Evolutionary conservation across 2,329 filamentous ascomycete genomes (phyloP), one percentile per base, ranked within the genome.

Genomic region (Colletotrichum navitas): DNA sequence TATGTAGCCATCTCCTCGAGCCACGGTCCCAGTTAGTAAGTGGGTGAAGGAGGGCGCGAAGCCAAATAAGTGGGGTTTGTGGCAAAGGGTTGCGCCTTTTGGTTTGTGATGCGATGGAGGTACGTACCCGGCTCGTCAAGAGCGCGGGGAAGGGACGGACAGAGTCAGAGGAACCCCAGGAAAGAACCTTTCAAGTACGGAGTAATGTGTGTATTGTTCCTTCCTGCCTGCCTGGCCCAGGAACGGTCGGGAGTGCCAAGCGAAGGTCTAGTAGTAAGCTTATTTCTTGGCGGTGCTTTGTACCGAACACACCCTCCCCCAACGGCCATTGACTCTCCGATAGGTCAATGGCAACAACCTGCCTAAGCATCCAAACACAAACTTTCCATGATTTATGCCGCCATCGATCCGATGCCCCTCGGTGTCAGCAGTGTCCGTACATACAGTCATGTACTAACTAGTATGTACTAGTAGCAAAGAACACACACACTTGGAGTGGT

Each of bases 161-260:
- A 29, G 29, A 29, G 29, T 29, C 29, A 29, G 29, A 29, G 29
- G 29, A 29, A 29, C 29, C 29, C 51, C 49, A 39, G 8, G 51
- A 52, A 2, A 39, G 47, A 26, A 45, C 34, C 24, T 39, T 59
- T 45, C 24, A 39, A 10, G 32, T n/a, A n/a, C n/a, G n/a, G n/a
- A n/a, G n/a, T n/a, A n/a, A n/a, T n/a, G n/a, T n/a, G n/a, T n/a
- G n/a, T n/a, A n/a, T n/a, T n/a, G n/a, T n/a, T 8, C 14, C 12
- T 41, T 39, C 21, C 51, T 58, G 63, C 68, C 64, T 63, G 68
- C 64, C 68, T 18, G 64, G 63, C 63, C 43, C 58, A 68, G 68
- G 59, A 71, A 58, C 59, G 68, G 66, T 45, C 3, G 24, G 2
- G 59, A 26, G 59, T 54, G 58, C 65, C 68, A 71, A 34, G 55